Conservation (phyloP, 176 grass and related monocot species). For the Musa schizocarpa region DNA sequence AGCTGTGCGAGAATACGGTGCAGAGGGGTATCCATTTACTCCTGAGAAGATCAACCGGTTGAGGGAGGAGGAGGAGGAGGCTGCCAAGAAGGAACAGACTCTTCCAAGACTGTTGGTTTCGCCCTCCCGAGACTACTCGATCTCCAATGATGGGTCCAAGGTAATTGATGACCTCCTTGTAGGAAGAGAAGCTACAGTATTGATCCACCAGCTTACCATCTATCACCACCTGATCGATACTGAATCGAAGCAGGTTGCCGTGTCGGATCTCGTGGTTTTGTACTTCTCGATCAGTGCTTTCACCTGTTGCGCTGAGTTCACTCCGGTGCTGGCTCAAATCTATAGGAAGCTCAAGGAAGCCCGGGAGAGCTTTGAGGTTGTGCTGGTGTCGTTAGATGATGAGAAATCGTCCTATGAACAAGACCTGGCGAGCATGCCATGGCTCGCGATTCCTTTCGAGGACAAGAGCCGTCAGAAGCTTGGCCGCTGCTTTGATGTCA, state of each 20-base stretch:
- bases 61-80: slow-evolving; percentile 47
- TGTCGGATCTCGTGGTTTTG: slow-evolving; percentile 47
- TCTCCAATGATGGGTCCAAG: slow-evolving; percentile 53
- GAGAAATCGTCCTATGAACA: slow-evolving; percentile 33
- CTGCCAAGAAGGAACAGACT: slow-evolving; percentile 57
- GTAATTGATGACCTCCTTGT: slow-evolving; percentile 27
- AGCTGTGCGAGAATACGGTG: slow-evolving; percentile 38
- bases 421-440: slow-evolving; percentile 50
- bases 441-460: slow-evolving; percentile 63
- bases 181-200: too few relatives aligned
- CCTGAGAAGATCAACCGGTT: slow-evolving; percentile 40
- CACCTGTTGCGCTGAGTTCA: slow-evolving; percentile 37
- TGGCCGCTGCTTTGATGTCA: slow-evolving; percentile 68
- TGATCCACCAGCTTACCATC: slow-evolving; percentile 14
- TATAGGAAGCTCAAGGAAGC: slow-evolving; percentile 62
- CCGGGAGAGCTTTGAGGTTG: slow-evolving; percentile 70
- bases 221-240: neutral
- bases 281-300: slow-evolving; percentile 39
- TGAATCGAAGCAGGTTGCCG: slow-evolving; percentile 38
- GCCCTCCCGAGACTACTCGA: slow-evolving; percentile 40
- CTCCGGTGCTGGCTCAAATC: slow-evolving; percentile 34
- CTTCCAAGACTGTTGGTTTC: slow-evolving; percentile 46
- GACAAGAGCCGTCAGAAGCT: slow-evolving; percentile 45
- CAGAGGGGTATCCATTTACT: slow-evolving; percentile 73
- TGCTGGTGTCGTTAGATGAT: slow-evolving; percentile 43